Base-by-base conservation (phyloP, 768 basidiomycete genomes). In the Neoboletus subvelutipes region DNA sequence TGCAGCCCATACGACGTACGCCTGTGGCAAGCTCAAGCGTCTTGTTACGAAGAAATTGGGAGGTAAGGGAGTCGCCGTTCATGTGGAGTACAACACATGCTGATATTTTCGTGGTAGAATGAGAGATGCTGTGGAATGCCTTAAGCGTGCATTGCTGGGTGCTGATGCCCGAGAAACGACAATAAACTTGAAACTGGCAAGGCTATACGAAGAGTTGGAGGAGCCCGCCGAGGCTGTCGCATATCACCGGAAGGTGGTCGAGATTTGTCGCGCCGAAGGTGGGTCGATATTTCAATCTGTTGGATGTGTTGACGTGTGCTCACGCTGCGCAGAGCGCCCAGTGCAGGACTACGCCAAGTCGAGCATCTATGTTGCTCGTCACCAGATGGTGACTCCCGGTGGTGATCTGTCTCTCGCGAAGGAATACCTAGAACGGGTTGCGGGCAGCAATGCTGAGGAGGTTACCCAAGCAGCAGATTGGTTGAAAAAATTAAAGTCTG, bases 1-100 rank as follows among this genome's bases (percentile, higher is more conserved):
- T 29, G 1, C 56, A 96, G 94, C 40, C 95, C 97, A 5, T 98
- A 97, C 69, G 97, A 98, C 71, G 88, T 94, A 37, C 85, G 97
- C 37, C 80, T 98, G 74, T 98, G 97, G 97, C 90, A 92, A 64
- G 94, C 94, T 9, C 85, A 97, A 64, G 95, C 90, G 5, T 85
- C 87, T 64, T 96, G 94, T 64, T 98, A 98, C 71, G 92, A 95
- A 72, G 91, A 94, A 68, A 84, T 97, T 62, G 86, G 88, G 66
- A 80, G 87, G 94, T 92, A 64, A 60, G 81, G 71, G 37, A 2
- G 31, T 40, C 11, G 6, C 5, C 55, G 18, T 41, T 43, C 45
- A 20, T 20, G 26, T 45, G 24, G 29, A 18, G 46, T 42, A 33
- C 24, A 28, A 45, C 17, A n/a, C 36, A 24, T 22, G 18, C 50